phyloP scores from a whole-genome alignment of 2,329 filamentous ascomycete genomes.

The Phyllosticta paracitricarpa region DNA sequence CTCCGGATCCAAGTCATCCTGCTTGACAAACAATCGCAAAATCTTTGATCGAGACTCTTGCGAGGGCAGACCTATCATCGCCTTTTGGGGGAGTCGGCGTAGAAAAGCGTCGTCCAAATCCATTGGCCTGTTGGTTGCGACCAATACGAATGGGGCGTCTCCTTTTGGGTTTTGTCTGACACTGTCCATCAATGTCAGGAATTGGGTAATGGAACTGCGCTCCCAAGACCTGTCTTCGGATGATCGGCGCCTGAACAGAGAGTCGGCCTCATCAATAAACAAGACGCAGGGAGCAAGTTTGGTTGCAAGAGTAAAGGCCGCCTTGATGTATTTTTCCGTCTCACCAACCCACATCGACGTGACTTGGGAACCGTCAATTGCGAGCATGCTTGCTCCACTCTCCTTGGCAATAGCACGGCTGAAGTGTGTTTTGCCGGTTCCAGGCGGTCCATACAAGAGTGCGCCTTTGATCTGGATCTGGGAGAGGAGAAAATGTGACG shows the following conservation, averaged over 20 bases:
- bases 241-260: neutral
- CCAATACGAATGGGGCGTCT: neutral
- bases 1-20: neutral
- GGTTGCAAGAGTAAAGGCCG: constrained; percentile 17
- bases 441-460: constrained; percentile 4
- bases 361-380: neutral
- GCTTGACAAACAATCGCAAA: neutral
- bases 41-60: neutral
- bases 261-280: constrained; percentile 14
- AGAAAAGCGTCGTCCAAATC: constrained; percentile 4
- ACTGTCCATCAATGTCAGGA: constrained; percentile 1
- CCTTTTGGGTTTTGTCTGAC: neutral
- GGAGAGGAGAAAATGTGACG: neutral
- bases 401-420: neutral
- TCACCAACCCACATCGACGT: neutral
- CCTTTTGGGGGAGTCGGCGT: neutral
- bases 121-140: constrained; percentile 1
- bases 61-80: neutral
- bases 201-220: constrained; percentile 1
- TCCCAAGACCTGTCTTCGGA: neutral
- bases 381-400: neutral
- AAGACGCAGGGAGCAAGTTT: constrained; percentile 21
- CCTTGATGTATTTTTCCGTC: constrained; percentile 14
- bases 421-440: constrained; percentile 18
- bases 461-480: neutral